These are phyloP conservation scores for Wickerhamiella cacticola DNA, from an alignment of 805 yeast genomes.

Conservation along the genomic window DNA sequence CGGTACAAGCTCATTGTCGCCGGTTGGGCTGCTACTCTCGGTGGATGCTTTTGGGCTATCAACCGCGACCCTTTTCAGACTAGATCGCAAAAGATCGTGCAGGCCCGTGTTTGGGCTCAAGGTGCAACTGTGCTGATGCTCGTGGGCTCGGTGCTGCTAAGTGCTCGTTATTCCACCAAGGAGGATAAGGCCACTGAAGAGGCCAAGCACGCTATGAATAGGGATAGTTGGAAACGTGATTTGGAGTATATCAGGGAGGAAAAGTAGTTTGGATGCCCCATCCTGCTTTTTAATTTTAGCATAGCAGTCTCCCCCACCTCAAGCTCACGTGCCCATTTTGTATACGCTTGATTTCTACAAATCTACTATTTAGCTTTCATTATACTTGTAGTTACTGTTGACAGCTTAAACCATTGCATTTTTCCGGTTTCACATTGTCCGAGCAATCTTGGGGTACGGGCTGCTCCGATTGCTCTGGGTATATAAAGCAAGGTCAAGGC, in stretches of 20 bases:
- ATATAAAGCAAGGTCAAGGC: background rate
- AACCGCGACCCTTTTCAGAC: conserved; percentile 66
- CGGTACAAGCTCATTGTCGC: conserved; percentile 42
- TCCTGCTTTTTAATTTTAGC: background rate
- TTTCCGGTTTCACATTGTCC: too few species aligned
- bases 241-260: conserved; percentile 6
- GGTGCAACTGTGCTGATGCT: conserved; percentile 63
- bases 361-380: too few species aligned
- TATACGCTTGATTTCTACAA: too few species aligned
- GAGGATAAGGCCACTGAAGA: background rate
- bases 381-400: too few species aligned
- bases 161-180: conserved; percentile 14
- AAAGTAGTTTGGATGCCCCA: background rate
- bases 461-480: background rate
- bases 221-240: conserved; percentile 11
- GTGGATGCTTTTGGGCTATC: conserved; percentile 65
- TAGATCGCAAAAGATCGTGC: conserved; percentile 67
- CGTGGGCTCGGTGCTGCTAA: conserved; percentile 33
- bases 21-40: conserved; percentile 72
- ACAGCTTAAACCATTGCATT: background rate
- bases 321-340: background rate
- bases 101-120: conserved; percentile 89
- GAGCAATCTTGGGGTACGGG: background rate
- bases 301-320: background rate
- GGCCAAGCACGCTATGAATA: conserved; percentile 1